Evolutionary conservation across 2,329 filamentous ascomycete genomes (phyloP).

Genomic region (Fusarium liriodendri): DNA sequence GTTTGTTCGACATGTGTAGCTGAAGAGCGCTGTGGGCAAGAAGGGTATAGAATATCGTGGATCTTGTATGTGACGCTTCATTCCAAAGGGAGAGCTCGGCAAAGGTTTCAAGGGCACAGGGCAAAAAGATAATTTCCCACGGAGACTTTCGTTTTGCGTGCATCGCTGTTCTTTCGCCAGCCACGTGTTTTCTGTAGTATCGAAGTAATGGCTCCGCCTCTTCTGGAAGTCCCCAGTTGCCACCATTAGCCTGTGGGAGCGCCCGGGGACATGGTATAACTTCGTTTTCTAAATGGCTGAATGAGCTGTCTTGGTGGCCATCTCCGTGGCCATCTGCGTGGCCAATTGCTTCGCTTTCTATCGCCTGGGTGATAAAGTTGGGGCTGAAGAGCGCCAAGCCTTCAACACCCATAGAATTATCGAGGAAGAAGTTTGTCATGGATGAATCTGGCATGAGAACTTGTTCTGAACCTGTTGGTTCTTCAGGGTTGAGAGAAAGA

Average conservation of each 20-base stretch:
- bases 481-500: constrained; percentile 11
- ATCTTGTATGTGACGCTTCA: constrained; percentile 50
- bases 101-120: constrained; percentile 54
- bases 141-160: constrained; percentile 52
- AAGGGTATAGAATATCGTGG: constrained; percentile 53
- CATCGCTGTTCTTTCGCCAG: constrained; percentile 42
- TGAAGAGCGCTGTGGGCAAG: constrained; percentile 58
- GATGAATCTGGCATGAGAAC: constrained; percentile 18
- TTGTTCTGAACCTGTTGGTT: constrained; percentile 1
- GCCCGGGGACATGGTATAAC: not conserved
- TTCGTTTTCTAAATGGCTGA: not conserved
- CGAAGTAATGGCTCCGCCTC: constrained; percentile 44
- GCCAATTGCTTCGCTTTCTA: constrained; percentile 13
- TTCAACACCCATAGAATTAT: constrained; percentile 37
- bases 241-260: not conserved
- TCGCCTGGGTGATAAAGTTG: constrained; percentile 36
- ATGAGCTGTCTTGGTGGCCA: fast-evolving
- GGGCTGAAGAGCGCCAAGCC: constrained; percentile 36
- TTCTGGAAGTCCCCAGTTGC: constrained; percentile 14
- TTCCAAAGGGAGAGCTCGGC: constrained; percentile 56
- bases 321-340: not conserved
- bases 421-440: constrained; percentile 31
- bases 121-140: constrained; percentile 57
- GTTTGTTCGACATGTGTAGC: constrained; percentile 41
- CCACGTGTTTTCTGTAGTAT: constrained; percentile 44